Evolutionary conservation across 2,329 filamentous ascomycete species (phyloP).

Genomic region (Aureobasidium leucospermi): DNA sequence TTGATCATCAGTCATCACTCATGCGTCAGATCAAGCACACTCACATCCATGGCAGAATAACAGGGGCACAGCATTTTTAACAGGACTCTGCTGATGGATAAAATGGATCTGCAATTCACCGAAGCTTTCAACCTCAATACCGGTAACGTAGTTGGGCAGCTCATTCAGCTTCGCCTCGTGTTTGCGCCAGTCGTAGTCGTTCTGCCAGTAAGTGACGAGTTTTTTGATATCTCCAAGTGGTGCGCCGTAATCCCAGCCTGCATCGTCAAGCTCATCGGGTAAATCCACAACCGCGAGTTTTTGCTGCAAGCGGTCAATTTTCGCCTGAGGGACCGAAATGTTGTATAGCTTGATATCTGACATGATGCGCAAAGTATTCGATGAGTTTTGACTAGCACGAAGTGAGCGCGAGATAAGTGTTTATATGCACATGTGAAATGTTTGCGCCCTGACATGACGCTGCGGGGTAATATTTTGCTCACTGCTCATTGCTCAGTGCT

Average conservation of each 20-base stretch:
- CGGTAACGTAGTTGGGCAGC: slow-evolving; percentile 51
- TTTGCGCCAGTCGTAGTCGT: slow-evolving; percentile 53
- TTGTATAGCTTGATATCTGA: neutral
- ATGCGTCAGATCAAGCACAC: neutral
- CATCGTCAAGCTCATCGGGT: slow-evolving; percentile 31
- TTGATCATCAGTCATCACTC: neutral
- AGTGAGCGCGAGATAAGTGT: neutral
- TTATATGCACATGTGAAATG: neutral
- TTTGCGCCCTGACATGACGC: neutral
- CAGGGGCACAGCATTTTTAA: slow-evolving; percentile 52
- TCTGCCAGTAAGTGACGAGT: slow-evolving; percentile 51
- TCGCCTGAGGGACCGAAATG: neutral
- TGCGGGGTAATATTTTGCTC: neutral
- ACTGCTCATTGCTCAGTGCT: no score
- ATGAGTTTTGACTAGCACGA: neutral
- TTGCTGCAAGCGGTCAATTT: slow-evolving; percentile 5
- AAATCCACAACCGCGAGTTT: slow-evolving; percentile 3
- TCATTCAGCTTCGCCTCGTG: slow-evolving; percentile 54
- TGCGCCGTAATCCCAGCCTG: slow-evolving; percentile 52
- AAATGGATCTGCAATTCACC: slow-evolving; percentile 57
- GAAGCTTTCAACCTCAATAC: slow-evolving; percentile 51
- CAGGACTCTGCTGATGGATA: slow-evolving; percentile 48
- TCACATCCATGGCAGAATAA: slow-evolving; percentile 59
- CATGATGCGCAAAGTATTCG: neutral
- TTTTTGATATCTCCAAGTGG: slow-evolving; percentile 54